A percentile compares a stretch with the other conserved stretches of the same genome.
Evolutionary conservation across 2,329 filamentous ascomycete genomes (phyloP).

Genomic region (Sphaerostilbella broomeana): DNA sequence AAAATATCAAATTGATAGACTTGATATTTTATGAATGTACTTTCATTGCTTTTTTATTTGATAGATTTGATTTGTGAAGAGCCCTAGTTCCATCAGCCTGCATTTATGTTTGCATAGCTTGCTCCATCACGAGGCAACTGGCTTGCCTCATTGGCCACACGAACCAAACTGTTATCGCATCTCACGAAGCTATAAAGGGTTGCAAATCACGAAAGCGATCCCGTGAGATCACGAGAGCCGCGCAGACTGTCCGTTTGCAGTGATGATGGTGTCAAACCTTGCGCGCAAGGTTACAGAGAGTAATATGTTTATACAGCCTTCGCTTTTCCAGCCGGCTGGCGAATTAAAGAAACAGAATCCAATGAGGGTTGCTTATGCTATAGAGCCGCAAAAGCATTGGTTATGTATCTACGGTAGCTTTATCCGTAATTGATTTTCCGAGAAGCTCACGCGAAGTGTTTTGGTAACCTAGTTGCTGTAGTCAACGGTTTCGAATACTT

Average conservation of each 20-base stretch:
- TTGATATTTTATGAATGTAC: no score
- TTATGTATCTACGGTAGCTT: slow-evolving; percentile 56
- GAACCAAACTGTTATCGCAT: slow-evolving; percentile 8
- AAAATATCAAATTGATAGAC: no score
- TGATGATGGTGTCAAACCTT: slow-evolving; percentile 28
- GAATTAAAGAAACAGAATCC: slow-evolving; percentile 48
- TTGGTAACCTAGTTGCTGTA: no score
- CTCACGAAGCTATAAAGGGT: slow-evolving; percentile 18
- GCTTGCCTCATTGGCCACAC: slow-evolving; percentile 1
- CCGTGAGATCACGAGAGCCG: slow-evolving; percentile 44
- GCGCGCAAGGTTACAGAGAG: slow-evolving; percentile 26
- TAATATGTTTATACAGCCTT: slow-evolving; percentile 42
- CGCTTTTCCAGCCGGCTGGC: slow-evolving; percentile 48
- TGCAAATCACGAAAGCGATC: slow-evolving; percentile 44
- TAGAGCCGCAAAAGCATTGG: slow-evolving; percentile 48
- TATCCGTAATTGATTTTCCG: slow-evolving; percentile 48
- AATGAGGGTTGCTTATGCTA: slow-evolving; percentile 49
- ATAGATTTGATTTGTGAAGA: no score
- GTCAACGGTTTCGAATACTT: slow-evolving; percentile 53
- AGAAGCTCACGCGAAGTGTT: neutral
- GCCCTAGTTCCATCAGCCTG: no score
- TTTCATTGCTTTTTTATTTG: no score
- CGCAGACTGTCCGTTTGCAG: slow-evolving; percentile 50
- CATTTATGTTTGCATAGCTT: no score
- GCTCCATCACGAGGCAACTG: neutral